Evolutionary conservation across 805 yeast genomes (phyloP), one percentile per base, ranked within the genome.

Genomic region (Cyberlindnera bimundalis): DNA sequence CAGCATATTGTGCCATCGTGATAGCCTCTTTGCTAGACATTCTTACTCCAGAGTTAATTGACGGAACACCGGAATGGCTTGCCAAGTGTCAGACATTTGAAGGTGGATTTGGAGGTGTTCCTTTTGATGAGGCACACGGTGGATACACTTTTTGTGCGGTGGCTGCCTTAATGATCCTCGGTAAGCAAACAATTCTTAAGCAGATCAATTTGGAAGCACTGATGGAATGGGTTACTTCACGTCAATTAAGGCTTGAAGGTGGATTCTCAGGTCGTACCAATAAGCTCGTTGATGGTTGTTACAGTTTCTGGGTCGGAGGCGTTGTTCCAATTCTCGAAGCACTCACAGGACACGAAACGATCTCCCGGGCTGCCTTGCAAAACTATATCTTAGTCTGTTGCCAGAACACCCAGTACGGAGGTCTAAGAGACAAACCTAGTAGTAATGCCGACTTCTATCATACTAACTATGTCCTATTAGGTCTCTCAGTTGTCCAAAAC

Each of bases 291-390:
- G 99, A 93, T 59, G 96, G 96, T 0, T 93, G 99, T 61, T 93
- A 93, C 60, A 79, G 91, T 56, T 91, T 84, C 61, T 93, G 99
- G 99, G 83, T 89, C 2, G 98, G 98, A 2, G 95, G 88, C 0
- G 59, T 81, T 28, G 68, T 73, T 47, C 78, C 86, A 1, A 61
- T 87, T 26, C 43, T 88, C 4, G 93, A 85, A 44, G 66, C 74
- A 0, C 65, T 81, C 1, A 26, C 67, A 2, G 65, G 58, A 13
- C 53, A 58, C 1, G 61, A 65, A 5, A 45, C 73, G 43, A 56
- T 82, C 45, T 70, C 79, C 43, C 73, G 89, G 45, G 66, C 71
- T 9, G 79, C 76, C 1, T 63, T 91, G 33, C 74, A 70, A 40
- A 71, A 75, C 37, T 93, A 86, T 58, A 76, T 87, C 3, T 60